Conservation (phyloP, 108 stramenopile genomes). For the Schizochytrium sp. region DNA sequence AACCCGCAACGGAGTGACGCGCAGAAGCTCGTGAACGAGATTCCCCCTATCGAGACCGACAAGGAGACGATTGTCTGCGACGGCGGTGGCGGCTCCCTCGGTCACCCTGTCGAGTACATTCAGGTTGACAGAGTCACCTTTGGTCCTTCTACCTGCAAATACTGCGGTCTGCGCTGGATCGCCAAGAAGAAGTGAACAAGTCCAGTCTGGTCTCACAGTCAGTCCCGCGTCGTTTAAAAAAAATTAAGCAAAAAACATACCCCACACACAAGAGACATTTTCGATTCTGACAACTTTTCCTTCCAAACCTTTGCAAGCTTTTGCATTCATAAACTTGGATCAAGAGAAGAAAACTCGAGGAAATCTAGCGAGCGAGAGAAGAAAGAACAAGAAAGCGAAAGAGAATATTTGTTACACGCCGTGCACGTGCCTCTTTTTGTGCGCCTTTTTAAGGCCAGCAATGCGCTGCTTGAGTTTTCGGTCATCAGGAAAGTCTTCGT, state of each 20-base stretch:
- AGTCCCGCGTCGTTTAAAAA: too few relatives aligned
- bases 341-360: too few relatives aligned
- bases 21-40: constrained; percentile 67
- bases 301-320: too few relatives aligned
- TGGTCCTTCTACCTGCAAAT: constrained; percentile 31
- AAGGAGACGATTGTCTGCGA: constrained; percentile 82
- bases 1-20: constrained; percentile 79
- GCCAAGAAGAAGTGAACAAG: background rate
- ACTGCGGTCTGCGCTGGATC: constrained; percentile 49
- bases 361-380: too few relatives aligned
- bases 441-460: background rate
- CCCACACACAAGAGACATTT: too few relatives aligned
- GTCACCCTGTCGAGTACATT: constrained; percentile 84
- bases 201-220: background rate
- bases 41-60: constrained; percentile 77
- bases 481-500: background rate
- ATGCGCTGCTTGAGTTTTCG: background rate
- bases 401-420: too few relatives aligned
- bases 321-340: too few relatives aligned
- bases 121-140: constrained; percentile 27
- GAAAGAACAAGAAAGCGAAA: too few relatives aligned
- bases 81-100: constrained; percentile 86
- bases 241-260: too few relatives aligned
- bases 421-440: background rate
- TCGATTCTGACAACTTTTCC: too few relatives aligned